A percentile compares a stretch with the other conserved stretches of the same genome.
Evolutionary conservation across 192 early-diverging fungal species (phyloP).

Genomic region (Rhizophagus prolifer): DNA sequence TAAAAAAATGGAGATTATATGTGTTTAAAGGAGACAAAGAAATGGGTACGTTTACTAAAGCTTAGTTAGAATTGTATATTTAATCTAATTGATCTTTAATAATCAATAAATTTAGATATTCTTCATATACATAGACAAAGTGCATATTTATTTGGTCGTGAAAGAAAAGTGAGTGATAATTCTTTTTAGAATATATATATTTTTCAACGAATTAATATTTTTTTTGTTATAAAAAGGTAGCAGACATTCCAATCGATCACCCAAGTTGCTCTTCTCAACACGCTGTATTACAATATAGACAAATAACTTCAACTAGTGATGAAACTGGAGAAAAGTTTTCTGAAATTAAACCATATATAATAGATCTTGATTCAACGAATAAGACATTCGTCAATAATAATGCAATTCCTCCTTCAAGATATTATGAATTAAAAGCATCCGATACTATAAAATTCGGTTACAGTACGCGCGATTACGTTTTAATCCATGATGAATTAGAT

Average conservation of each 20-base stretch:
- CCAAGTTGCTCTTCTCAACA: conserved; percentile 95
- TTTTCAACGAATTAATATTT: background rate
- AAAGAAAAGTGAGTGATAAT: conserved; percentile 61
- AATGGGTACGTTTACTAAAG: conserved; percentile 52
- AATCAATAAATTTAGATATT: conserved; percentile 57
- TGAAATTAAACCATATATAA: conserved; percentile 76
- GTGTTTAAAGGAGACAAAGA: conserved; percentile 92
- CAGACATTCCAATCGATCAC: conserved; percentile 93
- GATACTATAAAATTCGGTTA: conserved; percentile 92
- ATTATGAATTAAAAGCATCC: conserved; percentile 76
- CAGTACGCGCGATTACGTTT: conserved; percentile 88
- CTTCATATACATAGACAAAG: conserved; percentile 84
- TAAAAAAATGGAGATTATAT: conserved; percentile 77
- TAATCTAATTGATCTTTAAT: conserved; percentile 20
- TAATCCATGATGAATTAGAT: conserved; percentile 64
- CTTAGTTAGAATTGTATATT: no score
- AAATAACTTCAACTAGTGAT: conserved; percentile 51
- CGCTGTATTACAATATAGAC: conserved; percentile 87
- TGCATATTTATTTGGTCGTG: conserved; percentile 85
- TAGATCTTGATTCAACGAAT: conserved; percentile 91
- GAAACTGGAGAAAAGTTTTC: background rate
- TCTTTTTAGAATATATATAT: background rate
- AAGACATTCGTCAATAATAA: conserved; percentile 87
- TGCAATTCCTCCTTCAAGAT: conserved; percentile 70
- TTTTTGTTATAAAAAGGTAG: conserved; percentile 48